A percentile compares a stretch with the other conserved stretches of the same genome.
Conservation (phyloP, 1,139 yeast genomes). For the Magnusiomyces tetraspermus region DNA sequence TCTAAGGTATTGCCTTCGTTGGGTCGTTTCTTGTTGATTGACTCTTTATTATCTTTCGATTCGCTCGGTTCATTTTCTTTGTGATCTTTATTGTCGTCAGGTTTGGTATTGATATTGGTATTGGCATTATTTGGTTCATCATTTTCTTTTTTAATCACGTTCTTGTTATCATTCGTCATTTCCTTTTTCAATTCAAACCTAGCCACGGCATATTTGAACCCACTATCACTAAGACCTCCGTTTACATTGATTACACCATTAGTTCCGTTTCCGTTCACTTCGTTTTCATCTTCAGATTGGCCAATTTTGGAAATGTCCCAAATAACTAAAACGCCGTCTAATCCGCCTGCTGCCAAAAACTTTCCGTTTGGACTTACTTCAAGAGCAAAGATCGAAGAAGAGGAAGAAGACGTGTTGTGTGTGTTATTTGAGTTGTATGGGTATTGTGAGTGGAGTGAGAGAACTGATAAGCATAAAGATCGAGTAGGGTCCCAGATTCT, state of each 20-base stretch:
- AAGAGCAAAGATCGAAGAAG: conserved; percentile 47
- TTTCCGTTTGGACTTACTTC: conserved; percentile 42
- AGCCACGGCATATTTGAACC: conserved; percentile 12
- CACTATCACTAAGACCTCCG: conserved; percentile 4
- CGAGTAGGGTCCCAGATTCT: conserved; percentile 55
- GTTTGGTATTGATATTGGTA: not conserved
- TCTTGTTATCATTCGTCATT: not conserved
- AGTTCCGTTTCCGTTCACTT: too few species aligned
- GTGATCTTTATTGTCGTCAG: not conserved
- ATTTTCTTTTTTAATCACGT: not conserved
- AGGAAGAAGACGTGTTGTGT: too few species aligned
- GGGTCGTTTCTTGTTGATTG: too few species aligned
- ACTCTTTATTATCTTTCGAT: not conserved
- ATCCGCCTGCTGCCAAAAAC: conserved; percentile 50
- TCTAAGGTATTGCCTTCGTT: too few species aligned
- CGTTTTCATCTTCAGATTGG: too few species aligned
- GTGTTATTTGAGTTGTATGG: too few species aligned
- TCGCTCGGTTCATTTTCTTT: not conserved
- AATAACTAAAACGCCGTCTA: conserved; percentile 46
- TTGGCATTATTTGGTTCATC: not conserved
- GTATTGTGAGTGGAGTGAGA: conserved; percentile 36
- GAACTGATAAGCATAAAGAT: conserved; percentile 36
- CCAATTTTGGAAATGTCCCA: conserved; percentile 39
- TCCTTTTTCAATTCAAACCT: conserved; percentile 9
- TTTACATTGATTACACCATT: conserved; percentile 8